Conservation (phyloP, 768 basidiomycete species). For the Lyophyllum decastes region DNA sequence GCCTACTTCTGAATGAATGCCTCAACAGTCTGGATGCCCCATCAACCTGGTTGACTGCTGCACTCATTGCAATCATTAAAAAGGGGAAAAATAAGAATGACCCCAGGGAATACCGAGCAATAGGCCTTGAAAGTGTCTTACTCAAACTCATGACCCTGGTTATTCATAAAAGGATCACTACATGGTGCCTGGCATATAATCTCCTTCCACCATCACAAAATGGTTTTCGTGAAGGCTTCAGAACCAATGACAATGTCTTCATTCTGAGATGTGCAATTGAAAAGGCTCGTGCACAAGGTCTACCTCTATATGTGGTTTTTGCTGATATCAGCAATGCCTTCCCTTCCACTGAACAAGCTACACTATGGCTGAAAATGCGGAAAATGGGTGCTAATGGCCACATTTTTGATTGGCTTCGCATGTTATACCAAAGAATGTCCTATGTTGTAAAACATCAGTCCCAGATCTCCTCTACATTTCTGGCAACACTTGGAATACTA, state of each 20-base stretch:
- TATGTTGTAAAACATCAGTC: background rate
- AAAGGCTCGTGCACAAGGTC: constrained; percentile 5
- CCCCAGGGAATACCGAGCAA: constrained; percentile 18
- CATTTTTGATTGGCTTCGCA: constrained; percentile 20
- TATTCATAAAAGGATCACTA: constrained; percentile 18
- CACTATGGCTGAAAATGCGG: constrained; percentile 26
- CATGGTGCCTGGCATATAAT: constrained; percentile 16
- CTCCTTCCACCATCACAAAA: constrained; percentile 23
- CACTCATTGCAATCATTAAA: constrained; percentile 11
- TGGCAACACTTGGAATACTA: constrained; percentile 15
- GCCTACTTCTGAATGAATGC: constrained; percentile 7
- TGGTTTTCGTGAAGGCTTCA: constrained; percentile 23
- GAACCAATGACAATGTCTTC: constrained; percentile 17
- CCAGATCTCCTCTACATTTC: background rate
- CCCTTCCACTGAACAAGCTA: constrained; percentile 25
- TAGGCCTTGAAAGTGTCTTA: constrained; percentile 22
- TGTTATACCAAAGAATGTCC: constrained; percentile 12
- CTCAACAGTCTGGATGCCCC: background rate
- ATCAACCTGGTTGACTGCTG: background rate
- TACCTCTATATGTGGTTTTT: constrained; percentile 17
- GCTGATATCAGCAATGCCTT: constrained; percentile 28
- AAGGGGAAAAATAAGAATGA: constrained; percentile 14
- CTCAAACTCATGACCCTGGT: constrained; percentile 24
- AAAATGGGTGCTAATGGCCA: constrained; percentile 16
- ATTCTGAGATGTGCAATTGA: constrained; percentile 16